These are phyloP conservation scores for Tympanopsis confertula DNA, from an alignment of 2,329 filamentous ascomycete genomes.

Conservation along the genomic window DNA sequence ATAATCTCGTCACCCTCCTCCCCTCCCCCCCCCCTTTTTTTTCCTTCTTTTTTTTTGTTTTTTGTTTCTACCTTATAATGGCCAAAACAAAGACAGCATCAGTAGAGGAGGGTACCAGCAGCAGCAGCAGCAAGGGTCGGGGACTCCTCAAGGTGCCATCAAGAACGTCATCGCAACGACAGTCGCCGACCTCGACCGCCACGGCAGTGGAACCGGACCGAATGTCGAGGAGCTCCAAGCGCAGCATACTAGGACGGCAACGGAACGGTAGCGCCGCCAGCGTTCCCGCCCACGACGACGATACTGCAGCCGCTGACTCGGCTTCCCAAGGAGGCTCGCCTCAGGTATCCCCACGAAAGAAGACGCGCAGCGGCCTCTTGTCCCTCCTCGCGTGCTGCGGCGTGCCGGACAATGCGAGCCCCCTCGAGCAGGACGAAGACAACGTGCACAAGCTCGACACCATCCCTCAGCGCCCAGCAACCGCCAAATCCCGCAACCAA, in stretches of 20 bases:
- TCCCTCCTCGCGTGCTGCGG: slow-evolving; percentile 57
- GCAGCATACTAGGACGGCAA: slow-evolving; percentile 49
- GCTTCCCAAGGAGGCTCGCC: slow-evolving; percentile 38
- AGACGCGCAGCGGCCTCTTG: slow-evolving; percentile 41
- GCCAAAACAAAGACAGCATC: background rate
- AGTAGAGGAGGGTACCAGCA: slow-evolving; percentile 24
- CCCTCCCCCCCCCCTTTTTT: too few species aligned
- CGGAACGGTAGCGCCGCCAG: slow-evolving; percentile 60
- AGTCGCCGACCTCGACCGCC: slow-evolving; percentile 46
- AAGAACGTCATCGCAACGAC: slow-evolving; percentile 52
- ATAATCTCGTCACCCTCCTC: too few species aligned
- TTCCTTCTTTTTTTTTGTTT: background rate
- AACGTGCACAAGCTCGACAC: slow-evolving; percentile 47
- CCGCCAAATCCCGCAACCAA: slow-evolving; percentile 38
- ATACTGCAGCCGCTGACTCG: slow-evolving; percentile 33
- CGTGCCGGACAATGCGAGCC: slow-evolving; percentile 46
- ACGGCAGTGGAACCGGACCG: slow-evolving; percentile 50
- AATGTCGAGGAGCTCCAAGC: slow-evolving; percentile 53
- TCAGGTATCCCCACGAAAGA: slow-evolving; percentile 34
- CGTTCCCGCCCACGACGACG: slow-evolving; percentile 43
- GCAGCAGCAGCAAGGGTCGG: slow-evolving; percentile 33
- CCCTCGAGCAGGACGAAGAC: slow-evolving; percentile 38
- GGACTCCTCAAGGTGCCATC: slow-evolving; percentile 46
- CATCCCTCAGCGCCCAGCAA: slow-evolving; percentile 39
- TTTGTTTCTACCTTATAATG: background rate